Evolutionary conservation across 345 rosid genomes (phyloP), one percentile per base, ranked within the genome.

Genomic region (Ceriops zippeliana): DNA sequence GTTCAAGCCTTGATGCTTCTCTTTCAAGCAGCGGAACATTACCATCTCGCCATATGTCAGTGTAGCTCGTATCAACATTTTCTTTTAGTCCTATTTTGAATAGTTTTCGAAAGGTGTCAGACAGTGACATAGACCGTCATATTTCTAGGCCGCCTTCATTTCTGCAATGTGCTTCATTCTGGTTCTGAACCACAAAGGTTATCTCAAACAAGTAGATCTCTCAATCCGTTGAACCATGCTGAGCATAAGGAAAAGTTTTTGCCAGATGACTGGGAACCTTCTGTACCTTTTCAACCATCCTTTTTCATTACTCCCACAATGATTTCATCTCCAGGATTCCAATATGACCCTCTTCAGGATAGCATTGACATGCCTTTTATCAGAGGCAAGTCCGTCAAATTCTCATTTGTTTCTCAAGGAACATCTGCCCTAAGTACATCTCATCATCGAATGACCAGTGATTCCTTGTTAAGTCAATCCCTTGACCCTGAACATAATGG

Each of bases 211-310:
- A 67, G 75, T 70, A 13, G 52, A 63, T 56, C 74, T 52, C 62
- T 59, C 42, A 78, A 72, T 68, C 73, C 68, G 6, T 58, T 49
- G 63, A 58, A 1, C 28, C 61, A 62, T 67, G 75, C 81, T 52
- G 72, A 83, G 61, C 53, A 67, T 65, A 80, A 73, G 73, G 76
- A 72, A 72, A 79, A 78, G 47, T 56, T 78, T 75, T 77, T 83
- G 65, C 81, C 89, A 51, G 74, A 83, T 82, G 87, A 87, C 75
- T 95, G 99, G 99, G 96, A 87, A 62, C 93, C 91, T 52, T 95
- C 99, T 34, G 82, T 85, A 63, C 96, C 97, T 61, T 95, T 95
- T 78, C 83, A 61, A 61, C 86, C 97, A 7, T 89, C 96, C 46
- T 87, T 90, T 70, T 63, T 78, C 28, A 75, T 88, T 51, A 79